Evolutionary conservation across 352 stramenopile genomes (phyloP).

Genomic region (Phytophthora pistaciae): DNA sequence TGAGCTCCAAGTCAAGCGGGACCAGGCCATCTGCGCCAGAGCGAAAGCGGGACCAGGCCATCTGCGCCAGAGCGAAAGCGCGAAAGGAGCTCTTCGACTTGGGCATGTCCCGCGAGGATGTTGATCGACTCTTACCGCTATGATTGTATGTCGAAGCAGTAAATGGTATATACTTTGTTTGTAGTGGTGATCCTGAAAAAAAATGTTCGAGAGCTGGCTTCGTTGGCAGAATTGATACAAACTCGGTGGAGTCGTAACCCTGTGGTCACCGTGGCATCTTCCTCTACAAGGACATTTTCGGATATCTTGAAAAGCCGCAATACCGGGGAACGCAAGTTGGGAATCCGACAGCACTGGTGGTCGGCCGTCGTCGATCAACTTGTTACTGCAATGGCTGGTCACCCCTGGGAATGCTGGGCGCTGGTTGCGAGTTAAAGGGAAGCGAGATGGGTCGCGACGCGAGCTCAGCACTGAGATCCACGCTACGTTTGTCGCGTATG

Average conservation of each 20-base stretch:
- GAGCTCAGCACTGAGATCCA: no score
- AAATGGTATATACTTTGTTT: no score
- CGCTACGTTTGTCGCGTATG: not conserved
- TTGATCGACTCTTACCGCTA: constrained; percentile 42
- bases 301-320: not conserved
- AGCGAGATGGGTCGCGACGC: no score
- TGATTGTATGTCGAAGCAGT: constrained; percentile 12
- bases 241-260: not conserved
- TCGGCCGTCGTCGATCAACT: constrained; percentile 17
- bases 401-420: constrained; percentile 24
- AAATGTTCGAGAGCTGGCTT: no score
- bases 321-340: not conserved
- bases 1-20: constrained; percentile 46
- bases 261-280: not conserved
- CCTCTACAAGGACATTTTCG: not conserved
- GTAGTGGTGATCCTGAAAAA: no score
- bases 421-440: no score
- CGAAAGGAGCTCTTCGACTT: constrained; percentile 45
- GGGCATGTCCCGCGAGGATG: constrained; percentile 31
- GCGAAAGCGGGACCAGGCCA: constrained; percentile 40
- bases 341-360: not conserved
- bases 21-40: constrained; percentile 40
- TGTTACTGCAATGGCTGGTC: constrained; percentile 39
- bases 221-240: no score
- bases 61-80: constrained; percentile 39